These are phyloP conservation scores for Scutellaria minor DNA, from an alignment of 257 asterid species.

Conservation along the genomic window DNA sequence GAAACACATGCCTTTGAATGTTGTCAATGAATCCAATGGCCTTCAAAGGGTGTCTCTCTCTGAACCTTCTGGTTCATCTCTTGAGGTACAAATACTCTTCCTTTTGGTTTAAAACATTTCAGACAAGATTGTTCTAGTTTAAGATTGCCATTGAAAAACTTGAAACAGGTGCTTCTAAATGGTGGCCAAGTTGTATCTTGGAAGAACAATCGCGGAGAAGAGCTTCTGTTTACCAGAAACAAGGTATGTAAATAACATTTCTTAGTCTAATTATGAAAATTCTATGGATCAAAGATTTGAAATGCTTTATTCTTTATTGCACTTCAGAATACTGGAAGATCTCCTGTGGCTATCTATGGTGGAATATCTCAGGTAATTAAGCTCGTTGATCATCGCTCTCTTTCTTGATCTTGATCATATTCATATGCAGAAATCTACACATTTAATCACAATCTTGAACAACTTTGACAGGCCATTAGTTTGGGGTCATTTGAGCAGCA, in stretches of 20 bases:
- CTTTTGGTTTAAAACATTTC: background rate
- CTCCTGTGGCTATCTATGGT: conserved; percentile 48
- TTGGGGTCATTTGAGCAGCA: conserved; percentile 54
- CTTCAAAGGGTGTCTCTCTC: conserved; percentile 43
- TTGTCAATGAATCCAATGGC: conserved; percentile 40
- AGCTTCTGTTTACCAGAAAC: conserved; percentile 53
- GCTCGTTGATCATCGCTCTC: background rate
- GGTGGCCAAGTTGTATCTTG: conserved; percentile 69
- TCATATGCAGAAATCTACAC: background rate
- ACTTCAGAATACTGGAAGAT: conserved; percentile 43
- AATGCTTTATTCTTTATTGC: background rate
- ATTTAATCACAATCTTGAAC: background rate
- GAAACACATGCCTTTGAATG: conserved; percentile 47
- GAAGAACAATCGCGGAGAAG: conserved; percentile 60
- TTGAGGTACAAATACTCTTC: conserved; percentile 38
- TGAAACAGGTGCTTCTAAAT: conserved; percentile 49
- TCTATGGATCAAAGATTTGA: background rate
- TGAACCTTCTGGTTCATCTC: conserved; percentile 47
- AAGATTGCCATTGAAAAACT: background rate
- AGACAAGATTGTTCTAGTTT: background rate
- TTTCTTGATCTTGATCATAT: background rate
- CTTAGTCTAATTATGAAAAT: background rate
- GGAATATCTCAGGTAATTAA: conserved; percentile 64
- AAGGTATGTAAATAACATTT: conserved; percentile 43
- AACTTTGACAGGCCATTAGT: conserved; percentile 28